Base-by-base conservation (phyloP, 164 flowering plant species). In the Hamamelis virginiana region DNA sequence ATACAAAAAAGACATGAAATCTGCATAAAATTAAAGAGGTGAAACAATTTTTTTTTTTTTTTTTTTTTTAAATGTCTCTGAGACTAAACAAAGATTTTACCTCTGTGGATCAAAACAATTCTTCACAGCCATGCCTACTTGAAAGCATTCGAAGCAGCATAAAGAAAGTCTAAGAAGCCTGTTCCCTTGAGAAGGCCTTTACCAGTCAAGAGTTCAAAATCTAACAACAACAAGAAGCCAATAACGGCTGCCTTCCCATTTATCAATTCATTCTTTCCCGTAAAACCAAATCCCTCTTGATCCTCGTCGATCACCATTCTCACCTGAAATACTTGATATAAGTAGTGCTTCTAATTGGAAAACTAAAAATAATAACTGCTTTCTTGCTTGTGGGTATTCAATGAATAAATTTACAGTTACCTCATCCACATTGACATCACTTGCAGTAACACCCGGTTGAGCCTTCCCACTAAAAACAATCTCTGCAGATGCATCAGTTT, bases 191-290 rank as follows among this genome's bases (percentile, higher is more conserved):
- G 90, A 64, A 94, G 86, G 46, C 98, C 98, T 80, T 89, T 87
- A 52, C 98, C 97, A 50, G 98, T 94, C 76, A 94, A 76, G 66
- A 94, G 96, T 73, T 94, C 98, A 78, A 94, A 86, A 88, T 90
- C 97, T 72, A 94, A 70, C 75, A 90, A 70, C 73, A 91, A 63
- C 14, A 94, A 74, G 83, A 94, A 90, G 14, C 98, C 98, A 51
- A 91, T 86, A 47, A 80, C 74, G 23, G 98, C 97, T 46, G 98
- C 94, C 75, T 90, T 94, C 64, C 98, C 98, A 70, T 94, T 94
- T 52, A 94, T 91, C 72, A 89, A 60, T 77, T 94, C 97, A 72
- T 86, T 94, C 80, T 74, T 94, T 70, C 61, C 61, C 0, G 88
- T 77, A 82, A 94, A 91, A 56, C 98, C 98, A 67, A 94, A 91